Evolutionary conservation across 805 yeast species (phyloP), one percentile per base, ranked within the genome.

Genomic region (Yamadazyma tumulicola): DNA sequence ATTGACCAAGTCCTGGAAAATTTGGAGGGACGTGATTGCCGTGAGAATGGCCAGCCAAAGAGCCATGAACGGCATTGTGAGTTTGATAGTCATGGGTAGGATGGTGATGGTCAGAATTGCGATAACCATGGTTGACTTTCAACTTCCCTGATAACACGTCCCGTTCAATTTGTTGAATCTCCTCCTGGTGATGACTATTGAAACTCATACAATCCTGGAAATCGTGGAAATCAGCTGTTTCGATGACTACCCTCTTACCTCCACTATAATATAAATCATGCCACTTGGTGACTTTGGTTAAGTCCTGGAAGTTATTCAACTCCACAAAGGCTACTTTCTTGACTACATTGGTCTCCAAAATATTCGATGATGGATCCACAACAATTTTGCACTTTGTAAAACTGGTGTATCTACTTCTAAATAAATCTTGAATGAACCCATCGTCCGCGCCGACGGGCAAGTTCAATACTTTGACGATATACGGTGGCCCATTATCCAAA

Each of bases 281-380:
- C 78, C 85, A 78, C 51, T 77, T 81, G 35, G 79, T 52, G 19
- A 74, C 82, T 44, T 75, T 78, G 29, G 67, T 67, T 47, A 80
- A 60, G 25, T 78, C 81, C 7, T 63, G 61, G n/a, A 64, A 57
- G 6, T 72, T 56, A n/a, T 55, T 51, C 41, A 81, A 52, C 42
- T 80, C 83, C 1, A 78, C 78, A 54, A 82, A 79, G 2, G 85
- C 78, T 18, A 82, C 77, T 49, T 78, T 80, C 43, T 65, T 72
- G 26, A 64, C 61, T 23, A 58, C 38, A 35, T 54, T 59, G 8
- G 61, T 52, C 15, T 62, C 62, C 41, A 70, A 51, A 6, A 63
- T 59, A 42, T 51, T 56, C 22, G 61, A 47, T 21, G 60, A 23
- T 19, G 77, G 64, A 45, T 77, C 81, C 65, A 76, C 73, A 46